Base-by-base conservation (phyloP, 345 rosid species). In the Sonneratia caseolaris region DNA sequence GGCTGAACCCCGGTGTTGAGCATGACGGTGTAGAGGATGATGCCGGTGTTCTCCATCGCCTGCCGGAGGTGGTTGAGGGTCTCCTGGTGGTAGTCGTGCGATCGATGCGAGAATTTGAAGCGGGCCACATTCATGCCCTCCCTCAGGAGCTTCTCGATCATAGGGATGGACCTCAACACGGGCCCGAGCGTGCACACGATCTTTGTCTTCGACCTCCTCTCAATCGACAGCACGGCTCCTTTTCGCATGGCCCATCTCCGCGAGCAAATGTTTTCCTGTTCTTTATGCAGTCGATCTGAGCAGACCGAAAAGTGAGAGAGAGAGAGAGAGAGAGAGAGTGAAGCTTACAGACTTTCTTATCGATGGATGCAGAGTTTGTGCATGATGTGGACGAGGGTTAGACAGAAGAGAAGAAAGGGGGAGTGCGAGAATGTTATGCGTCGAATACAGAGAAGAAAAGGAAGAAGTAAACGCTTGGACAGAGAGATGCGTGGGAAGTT, bases 91-190 rank as follows among this genome's bases (percentile, higher is more conserved):
- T 94, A 94, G 22, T 79, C 90, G 66, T 94, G 97, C 72, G 99
- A 89, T 79, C 99, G 97, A 72, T 94, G 99, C 5, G 98, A 94
- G 82, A 94, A 94, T 82, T 94, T 94, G 84, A 93, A 93, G 62
- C 98, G 87, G 64, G 98, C 98, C 16, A 93, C 97, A 85, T 93
- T 91, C 98, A 94, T 94, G 74, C 98, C 98, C 3, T 93, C 98
- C 68, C 45, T 81, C 65, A 94, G 79, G 19, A 94, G 91, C 85
- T 91, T 94, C 87, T 94, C 98, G 0, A 82, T 7, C 97, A 88
- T 85, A 14, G 84, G 82, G 14, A 90, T 82, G 32, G 98, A 90
- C 83, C 98, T 82, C 45, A 97, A 91, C 37, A 92, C 91, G 0
- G 97, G 97, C 9, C 98, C 98, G 4, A 94, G 86, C 2, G 97